A percentile compares a stretch with the other conserved stretches of the same genome.
These are phyloP conservation scores for Elsinoe perseae DNA, from an alignment of 2,329 filamentous ascomycete species.

Conservation along the genomic window DNA sequence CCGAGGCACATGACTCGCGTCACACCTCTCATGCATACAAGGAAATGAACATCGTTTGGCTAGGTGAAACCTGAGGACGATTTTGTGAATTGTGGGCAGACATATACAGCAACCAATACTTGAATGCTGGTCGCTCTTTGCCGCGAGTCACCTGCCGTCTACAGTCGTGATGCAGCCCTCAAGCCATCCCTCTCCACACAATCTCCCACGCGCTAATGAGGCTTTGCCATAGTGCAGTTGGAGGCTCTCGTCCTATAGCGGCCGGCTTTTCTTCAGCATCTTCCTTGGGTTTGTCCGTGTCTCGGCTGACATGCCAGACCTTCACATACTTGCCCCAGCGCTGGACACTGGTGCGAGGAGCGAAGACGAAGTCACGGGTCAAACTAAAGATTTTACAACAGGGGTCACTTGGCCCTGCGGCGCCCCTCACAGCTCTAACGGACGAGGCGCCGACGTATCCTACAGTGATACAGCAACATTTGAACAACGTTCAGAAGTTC, in stretches of 20 bases:
- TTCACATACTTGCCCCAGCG: too few species aligned
- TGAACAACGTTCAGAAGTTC: constrained; percentile 84
- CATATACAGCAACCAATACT: too few species aligned
- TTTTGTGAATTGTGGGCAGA: too few species aligned
- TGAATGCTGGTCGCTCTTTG: too few species aligned
- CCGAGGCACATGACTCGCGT: constrained; percentile 7
- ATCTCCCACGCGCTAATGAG: neutral
- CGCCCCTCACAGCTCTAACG: constrained; percentile 32
- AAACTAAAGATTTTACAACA: constrained; percentile 46
- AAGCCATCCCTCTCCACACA: neutral
- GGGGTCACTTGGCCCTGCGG: constrained; percentile 42
- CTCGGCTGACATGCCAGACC: too few species aligned
- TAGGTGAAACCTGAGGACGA: too few species aligned
- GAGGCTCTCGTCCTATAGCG: neutral
- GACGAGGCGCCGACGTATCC: constrained; percentile 58
- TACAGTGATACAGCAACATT: constrained; percentile 79
- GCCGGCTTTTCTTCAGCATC: too few species aligned
- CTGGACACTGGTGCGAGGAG: constrained; percentile 25
- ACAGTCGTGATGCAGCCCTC: neutral
- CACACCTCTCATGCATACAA: neutral
- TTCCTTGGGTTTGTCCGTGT: too few species aligned
- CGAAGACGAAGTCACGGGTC: constrained; percentile 35
- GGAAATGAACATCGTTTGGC: too few species aligned
- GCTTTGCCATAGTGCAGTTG: neutral
- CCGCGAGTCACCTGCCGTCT: too few species aligned